These are phyloP conservation scores for Pythium apleroticum DNA, from an alignment of 352 stramenopile genomes.

Conservation along the genomic window DNA sequence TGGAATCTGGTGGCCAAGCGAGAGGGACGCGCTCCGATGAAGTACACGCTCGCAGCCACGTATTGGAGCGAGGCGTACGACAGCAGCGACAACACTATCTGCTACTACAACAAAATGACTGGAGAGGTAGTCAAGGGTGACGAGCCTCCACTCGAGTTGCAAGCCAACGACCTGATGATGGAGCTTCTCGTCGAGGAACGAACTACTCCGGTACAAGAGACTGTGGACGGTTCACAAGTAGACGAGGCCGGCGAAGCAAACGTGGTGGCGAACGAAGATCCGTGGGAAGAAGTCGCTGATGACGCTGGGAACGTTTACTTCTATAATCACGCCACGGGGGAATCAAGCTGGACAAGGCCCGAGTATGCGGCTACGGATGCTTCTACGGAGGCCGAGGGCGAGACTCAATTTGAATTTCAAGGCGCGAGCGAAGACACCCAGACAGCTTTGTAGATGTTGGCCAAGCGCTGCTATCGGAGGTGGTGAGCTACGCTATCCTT, in stretches of 20 bases:
- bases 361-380: neutral
- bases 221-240: constrained; percentile 2
- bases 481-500: no score
- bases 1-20: constrained; percentile 58
- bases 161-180: constrained; percentile 67
- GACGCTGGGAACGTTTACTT: constrained; percentile 73
- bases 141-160: constrained; percentile 58
- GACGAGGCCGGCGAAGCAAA: neutral
- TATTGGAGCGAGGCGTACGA: constrained; percentile 81
- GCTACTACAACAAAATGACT: constrained; percentile 75
- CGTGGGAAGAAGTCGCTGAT: constrained; percentile 74
- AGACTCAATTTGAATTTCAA: neutral
- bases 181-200: constrained; percentile 48
- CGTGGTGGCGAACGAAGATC: constrained; percentile 15
- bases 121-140: constrained; percentile 51
- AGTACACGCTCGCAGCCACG: constrained; percentile 58
- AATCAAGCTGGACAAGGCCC: constrained; percentile 57
- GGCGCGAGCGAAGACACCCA: neutral
- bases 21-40: constrained; percentile 35
- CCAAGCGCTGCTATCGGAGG: no score
- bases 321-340: constrained; percentile 53
- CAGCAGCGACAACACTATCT: constrained; percentile 53
- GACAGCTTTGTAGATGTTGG: no score
- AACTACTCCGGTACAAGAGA: neutral
- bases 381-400: neutral